Conservation (phyloP, 176 grass and related monocot species). For the Raddia distichophylla region DNA sequence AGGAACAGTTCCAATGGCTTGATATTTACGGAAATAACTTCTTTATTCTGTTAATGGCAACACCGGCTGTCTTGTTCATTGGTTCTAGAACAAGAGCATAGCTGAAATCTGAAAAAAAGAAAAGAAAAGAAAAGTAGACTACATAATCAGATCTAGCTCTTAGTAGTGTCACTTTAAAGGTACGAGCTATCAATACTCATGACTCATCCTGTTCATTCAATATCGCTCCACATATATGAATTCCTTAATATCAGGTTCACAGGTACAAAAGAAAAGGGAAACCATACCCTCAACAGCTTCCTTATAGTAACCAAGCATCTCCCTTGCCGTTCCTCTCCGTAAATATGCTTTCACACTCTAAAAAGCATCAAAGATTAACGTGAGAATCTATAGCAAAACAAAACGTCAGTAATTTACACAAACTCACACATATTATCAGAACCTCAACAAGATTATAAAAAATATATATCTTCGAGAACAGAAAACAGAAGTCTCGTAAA, state of each 20-base stretch:
- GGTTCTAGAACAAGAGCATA: slow-evolving; percentile 94
- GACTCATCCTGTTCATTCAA: not conserved
- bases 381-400: slow-evolving; percentile 1
- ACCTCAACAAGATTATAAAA: slow-evolving; percentile 15
- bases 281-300: slow-evolving; percentile 87
- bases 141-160: slow-evolving; percentile 15
- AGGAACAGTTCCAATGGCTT: slow-evolving; percentile 23
- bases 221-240: not conserved
- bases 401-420: not conserved
- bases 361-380: slow-evolving; percentile 6
- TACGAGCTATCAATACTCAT: not conserved
- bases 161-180: not conserved
- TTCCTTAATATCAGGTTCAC: not conserved
- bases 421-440: not conserved
- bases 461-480: not conserved
- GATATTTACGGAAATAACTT: slow-evolving; percentile 75
- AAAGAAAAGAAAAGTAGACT: no score
- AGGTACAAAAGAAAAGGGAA: slow-evolving; percentile 16
- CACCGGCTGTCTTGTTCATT: slow-evolving; percentile 83
- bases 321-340: slow-evolving; percentile 88
- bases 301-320: slow-evolving; percentile 95
- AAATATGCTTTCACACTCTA: slow-evolving; percentile 97
- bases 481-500: not conserved
- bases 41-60: slow-evolving; percentile 76
- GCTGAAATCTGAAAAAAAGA: slow-evolving; percentile 84